Base-by-base conservation (phyloP, 2,329 filamentous ascomycete species). In the Penicillium italicum region DNA sequence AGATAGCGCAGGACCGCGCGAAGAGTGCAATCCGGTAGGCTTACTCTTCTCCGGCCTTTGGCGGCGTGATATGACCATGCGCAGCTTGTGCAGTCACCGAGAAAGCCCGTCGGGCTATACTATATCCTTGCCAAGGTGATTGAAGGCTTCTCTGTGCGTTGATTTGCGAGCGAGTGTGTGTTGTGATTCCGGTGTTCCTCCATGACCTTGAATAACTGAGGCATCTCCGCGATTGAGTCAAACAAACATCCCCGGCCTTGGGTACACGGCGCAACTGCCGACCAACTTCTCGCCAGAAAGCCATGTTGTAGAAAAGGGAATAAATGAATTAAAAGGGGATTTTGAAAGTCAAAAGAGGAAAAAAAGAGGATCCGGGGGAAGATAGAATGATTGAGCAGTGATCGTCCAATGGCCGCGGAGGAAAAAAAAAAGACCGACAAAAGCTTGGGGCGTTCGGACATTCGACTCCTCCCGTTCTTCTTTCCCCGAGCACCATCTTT, bases 41-140 rank as follows among this genome's bases (percentile, higher is more conserved):
- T 70, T 79, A 95, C 90, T 97, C 94, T 81, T 97, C 90, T 45
- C 94, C 94, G 0, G 90, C 84, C 76, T 92, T 93, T 2, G 94
- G 93, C 30, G 89, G 83, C 53, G 86, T 84, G 65, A 97, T 76
- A 72, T 97, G 90, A 44, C 89, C 91, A 74, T 99, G 94, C 47
- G 73, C 77, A 51, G 77, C 74, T 54, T 77, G 68, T 11, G 82
- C 69, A 5, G 87, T 86, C 11, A 82, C 83, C 40, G 88, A 88
- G 72, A 97, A 94, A 51, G 72, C 73, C 68, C 86, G 69, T 45
- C 68, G 67, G 31, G 65, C 67, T 33, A 59, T 50, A 37, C 67
- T 66, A 49, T 69, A 59, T 51, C 61, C 60, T 53, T 63, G 64
- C 53, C 62, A 64, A 34, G 58, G 50, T 40, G 56, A 12, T 16